Conservation (phyloP, 73 alveolate genomes). For the Tetrahymena thermophila region DNA sequence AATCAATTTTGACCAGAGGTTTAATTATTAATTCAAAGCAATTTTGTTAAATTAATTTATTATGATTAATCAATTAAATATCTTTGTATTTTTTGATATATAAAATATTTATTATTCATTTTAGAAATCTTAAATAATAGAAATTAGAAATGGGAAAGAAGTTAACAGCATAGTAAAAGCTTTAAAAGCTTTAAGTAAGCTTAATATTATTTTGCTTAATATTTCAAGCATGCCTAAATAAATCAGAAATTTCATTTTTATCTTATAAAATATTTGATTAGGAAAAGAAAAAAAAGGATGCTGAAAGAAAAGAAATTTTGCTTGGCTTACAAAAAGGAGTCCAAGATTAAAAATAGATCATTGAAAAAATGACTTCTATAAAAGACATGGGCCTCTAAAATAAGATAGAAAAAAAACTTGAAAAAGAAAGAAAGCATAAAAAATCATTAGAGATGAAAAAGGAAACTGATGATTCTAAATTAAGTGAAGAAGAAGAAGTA, state of each 20-base stretch:
- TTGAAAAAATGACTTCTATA: not conserved
- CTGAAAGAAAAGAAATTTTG: not conserved
- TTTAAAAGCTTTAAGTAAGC: not conserved
- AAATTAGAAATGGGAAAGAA: not conserved
- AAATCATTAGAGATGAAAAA: not conserved
- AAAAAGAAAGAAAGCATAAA: not conserved
- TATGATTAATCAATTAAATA: not conserved
- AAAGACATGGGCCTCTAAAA: not conserved
- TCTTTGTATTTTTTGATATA: not conserved
- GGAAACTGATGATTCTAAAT: not conserved
- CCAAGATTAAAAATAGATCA: not conserved
- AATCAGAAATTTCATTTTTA: not conserved
- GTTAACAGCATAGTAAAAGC: not conserved
- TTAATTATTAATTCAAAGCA: not conserved
- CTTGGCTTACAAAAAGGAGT: not conserved
- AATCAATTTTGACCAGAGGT: not conserved
- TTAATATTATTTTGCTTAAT: not conserved
- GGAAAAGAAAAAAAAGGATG: not conserved
- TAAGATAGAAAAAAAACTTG: not conserved
- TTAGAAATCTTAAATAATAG: not conserved
- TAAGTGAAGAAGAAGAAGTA: not conserved
- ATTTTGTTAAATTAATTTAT: not conserved
- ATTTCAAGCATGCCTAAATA: not conserved
- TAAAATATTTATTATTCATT: not conserved
- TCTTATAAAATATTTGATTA: not conserved